Evolutionary conservation across 768 basidiomycete genomes (phyloP), one percentile per base, ranked within the genome.

Genomic region (Baorangia bicolor): DNA sequence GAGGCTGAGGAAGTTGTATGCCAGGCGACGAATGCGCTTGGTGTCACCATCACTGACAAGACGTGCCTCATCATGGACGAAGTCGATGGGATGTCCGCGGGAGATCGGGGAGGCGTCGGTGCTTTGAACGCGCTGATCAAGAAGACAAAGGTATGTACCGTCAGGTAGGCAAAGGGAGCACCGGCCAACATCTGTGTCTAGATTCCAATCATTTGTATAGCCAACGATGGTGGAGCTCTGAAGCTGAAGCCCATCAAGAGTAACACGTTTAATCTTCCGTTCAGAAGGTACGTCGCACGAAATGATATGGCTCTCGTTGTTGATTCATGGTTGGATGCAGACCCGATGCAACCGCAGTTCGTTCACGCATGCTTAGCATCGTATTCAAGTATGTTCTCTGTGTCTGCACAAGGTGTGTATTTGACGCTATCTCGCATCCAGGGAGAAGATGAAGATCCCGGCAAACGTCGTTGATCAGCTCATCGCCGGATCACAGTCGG

Each of bases 1-100:
- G 25, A n/a, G 18, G 13, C 30, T 51, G 18, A 61, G 7, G 9
- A 10, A 14, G 14, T 14, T 37, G 3, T n/a, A 23, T 7, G 21
- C 34, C 54, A 82, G 86, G 72, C 73, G 21, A 84, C 82, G 10
- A 92, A 90, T 58, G 81, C 84, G 1, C 74, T 83, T 2, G 94
- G 90, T 3, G 77, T 95, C 2, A 67, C 76, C 16, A 85, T 98
- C 60, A 94, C 90, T 0, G 83, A 90, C 63, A 84, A 79, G 68
- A 83, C 90, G 0, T 92, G 94, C 60, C 76, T 99, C 42, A 98
- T 99, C 68, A 98, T 99, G 96, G 97, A 99, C 65, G 97, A 99
- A 69, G 96, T 98, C 3, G 97, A 99, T 61, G 97, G 97, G 2
- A 99, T 98, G 95, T 96, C 94, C 6, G 91, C 92, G 4, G 97